A percentile compares a stretch with the other conserved stretches of the same genome.
Conservation (phyloP, 2,329 filamentous ascomycete genomes). For the Neofusicoccum cordaticola region DNA sequence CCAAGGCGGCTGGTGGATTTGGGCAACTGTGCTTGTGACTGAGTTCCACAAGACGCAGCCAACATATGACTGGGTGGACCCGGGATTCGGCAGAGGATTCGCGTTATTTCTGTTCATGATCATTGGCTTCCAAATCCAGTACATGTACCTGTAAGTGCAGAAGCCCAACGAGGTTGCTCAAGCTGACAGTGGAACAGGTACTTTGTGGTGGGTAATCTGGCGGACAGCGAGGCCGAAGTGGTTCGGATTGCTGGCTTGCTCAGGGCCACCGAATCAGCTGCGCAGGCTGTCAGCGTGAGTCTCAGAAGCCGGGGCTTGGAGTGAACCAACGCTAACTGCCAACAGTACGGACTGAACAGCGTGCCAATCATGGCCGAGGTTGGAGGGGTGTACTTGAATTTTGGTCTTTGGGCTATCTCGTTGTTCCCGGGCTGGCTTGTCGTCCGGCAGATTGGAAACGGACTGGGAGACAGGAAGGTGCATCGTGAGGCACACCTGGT, state of each 20-base stretch:
- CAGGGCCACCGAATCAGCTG: slow-evolving; percentile 68
- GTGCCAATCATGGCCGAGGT: slow-evolving; percentile 61
- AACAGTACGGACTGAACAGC: slow-evolving; percentile 60
- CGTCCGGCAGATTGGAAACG: slow-evolving; percentile 38
- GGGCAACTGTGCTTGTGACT: slow-evolving; percentile 65
- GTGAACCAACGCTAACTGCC: neutral
- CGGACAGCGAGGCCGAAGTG: slow-evolving; percentile 60
- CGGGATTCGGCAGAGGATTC: slow-evolving; percentile 65
- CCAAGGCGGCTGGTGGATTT: slow-evolving; percentile 70
- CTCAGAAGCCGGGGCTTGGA: neutral
- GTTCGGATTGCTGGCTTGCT: slow-evolving; percentile 67
- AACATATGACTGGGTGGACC: slow-evolving; percentile 63
- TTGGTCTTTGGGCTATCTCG: slow-evolving; percentile 64
- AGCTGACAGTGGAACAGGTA: slow-evolving; percentile 43
- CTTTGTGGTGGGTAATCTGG: slow-evolving; percentile 67
- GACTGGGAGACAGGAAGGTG: slow-evolving; percentile 12
- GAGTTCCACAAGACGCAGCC: slow-evolving; percentile 57
- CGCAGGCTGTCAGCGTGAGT: slow-evolving; percentile 61
- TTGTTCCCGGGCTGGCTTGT: slow-evolving; percentile 67
- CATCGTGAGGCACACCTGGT: slow-evolving; percentile 1
- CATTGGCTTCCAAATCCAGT: slow-evolving; percentile 69
- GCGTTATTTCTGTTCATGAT: slow-evolving; percentile 66
- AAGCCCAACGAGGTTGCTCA: neutral
- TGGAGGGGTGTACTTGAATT: slow-evolving; percentile 68
- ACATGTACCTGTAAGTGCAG: slow-evolving; percentile 59